Percentiles rank a stretch among this genome's conserved stretches.
Evolutionary conservation across 2,329 filamentous ascomycete genomes (phyloP).

Genomic region (Parascedosporium putredinis): DNA sequence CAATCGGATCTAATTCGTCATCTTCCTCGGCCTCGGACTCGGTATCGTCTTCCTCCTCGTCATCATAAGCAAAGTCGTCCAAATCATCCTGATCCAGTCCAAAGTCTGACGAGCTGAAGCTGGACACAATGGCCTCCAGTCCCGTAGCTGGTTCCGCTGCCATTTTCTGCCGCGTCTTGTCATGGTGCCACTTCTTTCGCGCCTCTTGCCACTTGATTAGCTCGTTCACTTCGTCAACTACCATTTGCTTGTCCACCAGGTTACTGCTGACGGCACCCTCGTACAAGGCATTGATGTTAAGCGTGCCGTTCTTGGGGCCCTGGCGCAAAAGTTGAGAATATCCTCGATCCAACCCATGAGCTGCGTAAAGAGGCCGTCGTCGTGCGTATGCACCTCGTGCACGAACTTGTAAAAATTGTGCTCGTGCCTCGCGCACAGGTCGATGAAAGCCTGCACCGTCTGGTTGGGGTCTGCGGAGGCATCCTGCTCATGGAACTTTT

Average conservation of each 20-base stretch:
- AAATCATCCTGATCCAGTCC: slow-evolving; percentile 80
- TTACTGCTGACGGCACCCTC: slow-evolving; percentile 62
- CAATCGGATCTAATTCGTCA: slow-evolving; percentile 78
- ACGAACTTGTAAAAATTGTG: slow-evolving; percentile 98
- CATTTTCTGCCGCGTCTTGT: slow-evolving; percentile 99
- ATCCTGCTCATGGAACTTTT: slow-evolving; percentile 60
- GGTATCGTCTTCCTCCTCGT: slow-evolving; percentile 44
- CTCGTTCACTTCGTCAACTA: slow-evolving; percentile 69
- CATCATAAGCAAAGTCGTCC: slow-evolving; percentile 73
- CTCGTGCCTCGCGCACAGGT: slow-evolving; percentile 88
- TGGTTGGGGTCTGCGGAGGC: slow-evolving; percentile 93
- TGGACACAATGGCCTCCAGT: slow-evolving; percentile 38
- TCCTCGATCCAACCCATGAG: slow-evolving; percentile 96
- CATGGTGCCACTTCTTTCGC: slow-evolving; percentile 94
- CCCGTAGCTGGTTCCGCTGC: slow-evolving; percentile 56
- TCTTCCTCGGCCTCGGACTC: slow-evolving; percentile 60
- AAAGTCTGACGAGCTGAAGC: slow-evolving; percentile 76
- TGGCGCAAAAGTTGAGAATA: slow-evolving; percentile 87
- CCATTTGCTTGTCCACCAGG: slow-evolving; percentile 59
- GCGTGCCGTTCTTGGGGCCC: slow-evolving; percentile 71
- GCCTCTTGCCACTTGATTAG: slow-evolving; percentile 92
- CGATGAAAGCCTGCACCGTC: slow-evolving; percentile 96
- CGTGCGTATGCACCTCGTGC: slow-evolving; percentile 92
- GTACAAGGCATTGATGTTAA: slow-evolving; percentile 92
- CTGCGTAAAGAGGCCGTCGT: slow-evolving; percentile 91